phyloP scores from a whole-genome alignment of 257 asterid species.

The Solanum boliviense region DNA sequence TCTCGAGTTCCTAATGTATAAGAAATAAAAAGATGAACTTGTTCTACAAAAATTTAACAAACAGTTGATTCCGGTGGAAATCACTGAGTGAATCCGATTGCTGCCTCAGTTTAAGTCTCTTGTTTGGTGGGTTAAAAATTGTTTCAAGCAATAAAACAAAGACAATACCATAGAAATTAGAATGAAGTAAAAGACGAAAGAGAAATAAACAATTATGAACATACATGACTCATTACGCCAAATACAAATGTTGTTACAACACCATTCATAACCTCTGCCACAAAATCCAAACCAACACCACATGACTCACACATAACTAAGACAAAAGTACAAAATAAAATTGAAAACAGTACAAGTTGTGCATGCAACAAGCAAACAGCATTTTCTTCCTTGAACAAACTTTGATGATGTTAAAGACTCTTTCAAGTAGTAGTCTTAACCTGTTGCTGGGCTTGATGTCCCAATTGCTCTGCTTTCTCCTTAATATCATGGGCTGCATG shows the following conservation, averaged over 20 bases:
- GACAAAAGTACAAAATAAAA: neutral
- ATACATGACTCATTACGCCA: neutral
- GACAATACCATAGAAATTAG: too few species aligned
- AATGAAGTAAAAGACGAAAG: too few species aligned
- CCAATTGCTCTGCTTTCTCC: slow-evolving; percentile 59
- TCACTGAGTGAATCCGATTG: too few species aligned
- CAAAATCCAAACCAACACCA: neutral
- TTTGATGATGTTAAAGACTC: neutral
- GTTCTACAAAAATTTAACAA: too few species aligned
- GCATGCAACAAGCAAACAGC: neutral
- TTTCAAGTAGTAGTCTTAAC: slow-evolving; percentile 10
- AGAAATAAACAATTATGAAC: neutral
- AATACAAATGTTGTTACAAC: neutral
- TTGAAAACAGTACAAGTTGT: neutral
- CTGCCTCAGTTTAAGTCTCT: too few species aligned
- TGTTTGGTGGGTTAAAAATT: too few species aligned
- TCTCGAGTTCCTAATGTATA: neutral
- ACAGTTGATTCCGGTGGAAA: too few species aligned
- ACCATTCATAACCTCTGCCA: neutral
- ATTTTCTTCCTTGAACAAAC: neutral
- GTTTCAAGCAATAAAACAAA: too few species aligned
- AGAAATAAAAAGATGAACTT: too few species aligned
- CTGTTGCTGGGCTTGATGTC: slow-evolving; percentile 26
- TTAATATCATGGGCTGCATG: slow-evolving; percentile 51
- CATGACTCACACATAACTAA: neutral